phyloP scores from a whole-genome alignment of 2,329 filamentous ascomycete species.

The Colletotrichum chrysophilum region DNA sequence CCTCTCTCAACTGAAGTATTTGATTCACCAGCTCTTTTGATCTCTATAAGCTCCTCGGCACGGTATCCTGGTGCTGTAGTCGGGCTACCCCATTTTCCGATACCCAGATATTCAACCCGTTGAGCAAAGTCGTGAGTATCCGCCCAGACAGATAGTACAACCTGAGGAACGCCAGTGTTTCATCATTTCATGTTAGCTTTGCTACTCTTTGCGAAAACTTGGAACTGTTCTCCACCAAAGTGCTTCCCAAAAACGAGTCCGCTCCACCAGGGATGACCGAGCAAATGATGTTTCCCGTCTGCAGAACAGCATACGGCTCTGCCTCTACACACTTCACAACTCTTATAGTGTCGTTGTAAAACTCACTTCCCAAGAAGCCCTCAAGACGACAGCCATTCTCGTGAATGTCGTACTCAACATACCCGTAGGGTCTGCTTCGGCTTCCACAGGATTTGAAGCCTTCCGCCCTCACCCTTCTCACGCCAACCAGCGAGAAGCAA shows the following conservation, averaged over 20 bases:
- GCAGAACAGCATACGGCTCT: constrained; percentile 40
- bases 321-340: constrained; percentile 44
- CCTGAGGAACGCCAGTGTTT: constrained; percentile 48
- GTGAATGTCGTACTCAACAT: background rate
- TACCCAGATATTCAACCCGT: constrained; percentile 46
- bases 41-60: background rate
- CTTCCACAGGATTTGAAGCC: constrained; percentile 39
- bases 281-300: constrained; percentile 40
- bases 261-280: constrained; percentile 53
- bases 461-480: background rate
- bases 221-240: constrained; percentile 27
- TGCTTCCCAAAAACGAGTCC: constrained; percentile 46
- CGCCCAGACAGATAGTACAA: constrained; percentile 49
- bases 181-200: background rate
- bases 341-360: constrained; percentile 33
- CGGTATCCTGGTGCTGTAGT: background rate
- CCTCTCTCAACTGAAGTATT: background rate
- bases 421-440: constrained; percentile 20
- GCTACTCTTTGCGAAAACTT: background rate
- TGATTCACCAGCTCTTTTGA: constrained; percentile 21
- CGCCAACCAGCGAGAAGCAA: constrained; percentile 30
- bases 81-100: constrained; percentile 31
- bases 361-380: background rate
- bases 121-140: constrained; percentile 53
- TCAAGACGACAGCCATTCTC: background rate